Conservation (phyloP, 768 basidiomycete species). For the Galerina sulciceps region DNA sequence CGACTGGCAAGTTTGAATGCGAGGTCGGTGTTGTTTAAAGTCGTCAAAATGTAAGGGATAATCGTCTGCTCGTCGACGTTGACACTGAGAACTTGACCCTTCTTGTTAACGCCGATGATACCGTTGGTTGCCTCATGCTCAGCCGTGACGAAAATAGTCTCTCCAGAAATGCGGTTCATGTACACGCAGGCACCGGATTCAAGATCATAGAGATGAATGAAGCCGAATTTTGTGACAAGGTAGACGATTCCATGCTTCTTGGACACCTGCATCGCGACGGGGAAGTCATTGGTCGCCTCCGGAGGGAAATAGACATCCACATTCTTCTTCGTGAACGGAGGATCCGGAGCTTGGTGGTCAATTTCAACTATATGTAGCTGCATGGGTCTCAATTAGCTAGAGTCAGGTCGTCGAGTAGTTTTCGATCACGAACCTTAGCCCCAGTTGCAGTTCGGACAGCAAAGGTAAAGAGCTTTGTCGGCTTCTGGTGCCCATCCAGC, state of each 20-base stretch:
- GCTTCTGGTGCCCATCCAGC: constrained; percentile 82
- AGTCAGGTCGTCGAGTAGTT: not conserved
- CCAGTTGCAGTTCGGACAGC: constrained; percentile 96
- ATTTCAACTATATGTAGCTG: constrained; percentile 99
- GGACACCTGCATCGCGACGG: constrained; percentile 99
- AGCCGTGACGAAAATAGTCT: constrained; percentile 98
- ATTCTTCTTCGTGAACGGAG: constrained; percentile 94
- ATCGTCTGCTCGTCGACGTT: constrained; percentile 96
- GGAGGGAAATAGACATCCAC: constrained; percentile 99
- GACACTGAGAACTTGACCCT: constrained; percentile 97
- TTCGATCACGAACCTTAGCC: constrained; percentile 74
- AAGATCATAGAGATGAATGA: constrained; percentile 98
- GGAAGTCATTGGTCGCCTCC: constrained; percentile 98
- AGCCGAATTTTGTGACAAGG: constrained; percentile 98
- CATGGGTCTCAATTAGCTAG: constrained; percentile 2
- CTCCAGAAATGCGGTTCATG: constrained; percentile 99
- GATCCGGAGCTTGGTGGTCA: constrained; percentile 91
- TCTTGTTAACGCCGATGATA: constrained; percentile 99
- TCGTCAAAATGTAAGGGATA: constrained; percentile 91
- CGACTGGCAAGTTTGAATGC: constrained; percentile 98
- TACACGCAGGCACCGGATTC: constrained; percentile 97
- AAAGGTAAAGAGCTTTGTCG: constrained; percentile 93
- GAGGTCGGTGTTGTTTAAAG: constrained; percentile 95
- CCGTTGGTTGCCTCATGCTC: constrained; percentile 94
- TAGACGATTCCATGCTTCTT: constrained; percentile 96